Conservation (phyloP, 2,329 filamentous ascomycete genomes). For the Dactylellina leptospora region DNA sequence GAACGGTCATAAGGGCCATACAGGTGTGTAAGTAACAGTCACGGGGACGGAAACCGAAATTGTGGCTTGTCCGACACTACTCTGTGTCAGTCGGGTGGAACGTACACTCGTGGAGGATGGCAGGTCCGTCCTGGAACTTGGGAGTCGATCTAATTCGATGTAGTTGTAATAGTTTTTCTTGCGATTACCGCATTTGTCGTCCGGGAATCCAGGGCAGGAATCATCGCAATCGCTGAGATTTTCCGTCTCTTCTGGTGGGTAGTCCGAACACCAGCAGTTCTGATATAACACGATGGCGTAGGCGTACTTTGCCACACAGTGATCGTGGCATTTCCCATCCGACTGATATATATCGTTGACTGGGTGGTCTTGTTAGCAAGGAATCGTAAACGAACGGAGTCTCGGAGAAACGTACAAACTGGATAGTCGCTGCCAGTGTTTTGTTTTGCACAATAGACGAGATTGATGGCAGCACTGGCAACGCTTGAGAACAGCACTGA, state of each 20-base stretch:
- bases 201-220: constrained; percentile 75
- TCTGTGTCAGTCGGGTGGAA: constrained; percentile 42
- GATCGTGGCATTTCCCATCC: constrained; percentile 72
- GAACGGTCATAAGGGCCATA: constrained; percentile 44
- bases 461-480: constrained; percentile 16
- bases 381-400: not conserved
- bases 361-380: constrained; percentile 8
- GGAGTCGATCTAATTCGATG: constrained; percentile 60
- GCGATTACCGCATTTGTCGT: constrained; percentile 71
- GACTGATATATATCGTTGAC: constrained; percentile 65
- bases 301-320: constrained; percentile 70
- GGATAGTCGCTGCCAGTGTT: constrained; percentile 33
- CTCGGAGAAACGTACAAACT: constrained; percentile 20
- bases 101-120: constrained; percentile 51
- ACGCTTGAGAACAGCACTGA: constrained; percentile 21
- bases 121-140: constrained; percentile 45
- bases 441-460: constrained; percentile 35
- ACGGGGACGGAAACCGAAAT: constrained; percentile 48
- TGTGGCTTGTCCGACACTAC: constrained; percentile 22
- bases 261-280: constrained; percentile 78
- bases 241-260: constrained; percentile 64
- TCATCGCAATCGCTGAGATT: constrained; percentile 65
- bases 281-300: constrained; percentile 74
- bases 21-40: constrained; percentile 49
- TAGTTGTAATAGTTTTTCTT: constrained; percentile 70